Evolutionary conservation across 1,139 yeast genomes (phyloP), one percentile per base, ranked within the genome.

Genomic region (Blastobotrys capitulatus): DNA sequence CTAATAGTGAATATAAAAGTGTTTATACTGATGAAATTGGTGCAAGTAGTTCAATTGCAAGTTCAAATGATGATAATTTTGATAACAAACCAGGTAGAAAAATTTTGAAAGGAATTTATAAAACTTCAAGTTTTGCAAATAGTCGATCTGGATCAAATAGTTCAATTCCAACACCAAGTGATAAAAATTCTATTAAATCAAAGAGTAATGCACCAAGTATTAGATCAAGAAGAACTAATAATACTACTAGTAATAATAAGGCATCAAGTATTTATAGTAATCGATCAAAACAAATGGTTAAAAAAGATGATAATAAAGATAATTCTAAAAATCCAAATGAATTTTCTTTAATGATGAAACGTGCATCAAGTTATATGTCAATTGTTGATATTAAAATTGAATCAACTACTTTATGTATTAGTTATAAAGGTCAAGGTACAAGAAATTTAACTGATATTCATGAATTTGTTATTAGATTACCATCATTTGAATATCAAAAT

Each of bases 391-490:
- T 87, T 50, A 74, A 75, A 40, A 74, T 89, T 38, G 70, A 75
- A 3, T 72, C 76, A 35, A 73, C 82, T 41, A 68, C 72, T 22
- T 66, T 89, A 42, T 71, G 81, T 40, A 75, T 88, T 20, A 85
- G 95, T 52, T 87, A 86, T 70, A 38, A 60, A 62, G 96, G 95
- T 2, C 77, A 83, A 1, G 85, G 86, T 41, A 75, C 77, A 48
- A 69, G 82, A 48, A 78, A 77, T 53, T 69, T 89, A 42, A 75
- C 88, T 9, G 88, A 88, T 63, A 85, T 89, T 13, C 83, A 85
- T 54, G 79, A 82, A 54, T 75, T 90, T 53, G 75, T 74, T 25
- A 71, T 89, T 34, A 75, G 73, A 25, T 70, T 87, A 38, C 96
- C 96, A 0, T 69, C 68, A n/a, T 68, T 88, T 42, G 75, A 71